Base-by-base conservation (phyloP, 75 land plant genomes). In the Selaginella moellendorffii region DNA sequence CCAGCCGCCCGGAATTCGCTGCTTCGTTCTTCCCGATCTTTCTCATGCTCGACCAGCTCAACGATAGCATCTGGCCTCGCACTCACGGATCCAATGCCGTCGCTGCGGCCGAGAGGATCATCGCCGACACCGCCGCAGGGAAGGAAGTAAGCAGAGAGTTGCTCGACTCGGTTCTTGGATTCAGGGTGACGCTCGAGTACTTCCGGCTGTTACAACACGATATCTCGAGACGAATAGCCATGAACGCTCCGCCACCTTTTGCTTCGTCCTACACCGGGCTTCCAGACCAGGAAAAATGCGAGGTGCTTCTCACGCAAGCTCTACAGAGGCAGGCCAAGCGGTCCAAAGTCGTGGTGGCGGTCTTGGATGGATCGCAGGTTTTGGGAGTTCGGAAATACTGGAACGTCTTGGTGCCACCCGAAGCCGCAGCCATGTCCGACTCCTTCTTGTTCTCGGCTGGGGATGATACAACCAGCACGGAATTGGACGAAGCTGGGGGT, bases 311-410 rank as follows among this genome's bases (percentile, higher is more conserved):
- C 36, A 85, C 84, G 0, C 78, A 84, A 52, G 80, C 88, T 24
- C 77, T 90, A 26, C 80, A 74, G 29, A 64, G 54, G 27, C 88
- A 84, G 62, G 66, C 80, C n/a, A 70, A 67, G 61, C 79, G 77
- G 30, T 85, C 65, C 28, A 69, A 69, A 52, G 62, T 78, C 1
- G 74, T 87, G 23, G 97, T 90, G 19, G 97, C 88, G 20, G 76
- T 87, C 54, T 71, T 90, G 25, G 97, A 90, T 84, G 85, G 82
- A 23, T 65, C 76, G 29, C 54, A 75, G 65, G 72, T 90, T 54
- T 65, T 75, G 23, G 88, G 88, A 29, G 71, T 90, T 19, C 66
- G 92, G 31, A 82, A 68, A 63, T 66, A 90, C 59, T 90, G 97
- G 97, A 80, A 14, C 14, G 46, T 36, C 46, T 36, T 14, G 14